These are phyloP conservation scores for Oropetium thomaeum DNA, from an alignment of 176 grass and related monocot species.

Conservation along the genomic window DNA sequence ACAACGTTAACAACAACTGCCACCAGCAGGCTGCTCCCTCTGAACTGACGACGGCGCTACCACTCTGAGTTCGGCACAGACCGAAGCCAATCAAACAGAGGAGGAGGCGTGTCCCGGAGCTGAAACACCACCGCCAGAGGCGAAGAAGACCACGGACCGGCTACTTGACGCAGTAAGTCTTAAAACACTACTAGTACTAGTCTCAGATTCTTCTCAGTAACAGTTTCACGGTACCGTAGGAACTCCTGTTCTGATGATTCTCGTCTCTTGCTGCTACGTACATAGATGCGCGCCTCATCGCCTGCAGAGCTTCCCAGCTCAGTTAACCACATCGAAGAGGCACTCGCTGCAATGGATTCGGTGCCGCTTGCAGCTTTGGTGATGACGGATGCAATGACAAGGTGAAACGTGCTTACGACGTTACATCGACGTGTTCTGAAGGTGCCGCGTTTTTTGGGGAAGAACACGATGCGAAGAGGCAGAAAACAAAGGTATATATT, in stretches of 20 bases:
- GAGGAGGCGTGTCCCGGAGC: not conserved
- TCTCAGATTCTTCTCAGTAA: too few relatives aligned
- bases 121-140: not conserved
- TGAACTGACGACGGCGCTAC: not conserved
- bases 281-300: not conserved
- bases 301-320: not conserved
- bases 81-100: not conserved
- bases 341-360: not conserved
- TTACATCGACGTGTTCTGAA: not conserved
- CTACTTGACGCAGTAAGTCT: not conserved
- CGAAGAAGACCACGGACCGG: not conserved
- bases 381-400: not conserved
- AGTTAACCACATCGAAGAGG: not conserved
- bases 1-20: not conserved
- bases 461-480: slow-evolving; percentile 13
- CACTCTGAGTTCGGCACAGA: not conserved
- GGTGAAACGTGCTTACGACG: not conserved
- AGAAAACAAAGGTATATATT: slow-evolving; percentile 1
- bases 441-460: not conserved
- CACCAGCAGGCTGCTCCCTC: too few relatives aligned
- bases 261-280: not conserved
- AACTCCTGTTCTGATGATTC: not conserved
- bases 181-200: too few relatives aligned
- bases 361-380: slow-evolving; percentile 10
- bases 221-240: not conserved